phyloP scores from a whole-genome alignment of 1,284 basidiomycete genomes.

The Cryptococcus sp. region DNA sequence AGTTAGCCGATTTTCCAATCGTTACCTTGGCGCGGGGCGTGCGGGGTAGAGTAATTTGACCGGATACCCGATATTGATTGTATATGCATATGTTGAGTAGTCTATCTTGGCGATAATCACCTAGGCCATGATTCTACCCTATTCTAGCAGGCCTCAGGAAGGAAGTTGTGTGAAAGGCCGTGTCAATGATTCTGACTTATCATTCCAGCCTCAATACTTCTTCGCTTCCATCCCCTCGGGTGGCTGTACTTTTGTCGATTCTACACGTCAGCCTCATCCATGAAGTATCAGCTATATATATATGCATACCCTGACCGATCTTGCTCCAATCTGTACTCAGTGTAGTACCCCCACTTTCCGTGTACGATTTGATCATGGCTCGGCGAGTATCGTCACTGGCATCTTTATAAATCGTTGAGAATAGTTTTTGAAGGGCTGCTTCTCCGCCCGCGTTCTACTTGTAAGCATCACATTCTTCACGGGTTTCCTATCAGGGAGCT shows the following conservation, averaged over 20 bases:
- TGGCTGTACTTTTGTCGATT: constrained; percentile 59
- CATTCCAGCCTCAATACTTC: constrained; percentile 49
- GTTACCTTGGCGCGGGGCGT: too few species aligned
- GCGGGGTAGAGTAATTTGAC: too few species aligned
- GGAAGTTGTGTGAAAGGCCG: too few species aligned
- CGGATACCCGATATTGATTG: too few species aligned
- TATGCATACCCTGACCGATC: constrained; percentile 57
- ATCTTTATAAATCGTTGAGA: constrained; percentile 64
- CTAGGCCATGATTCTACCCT: too few species aligned
- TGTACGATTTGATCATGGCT: constrained; percentile 95
- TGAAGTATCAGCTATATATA: neutral
- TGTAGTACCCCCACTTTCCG: constrained; percentile 84
- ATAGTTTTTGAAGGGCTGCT: constrained; percentile 44
- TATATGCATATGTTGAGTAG: too few species aligned
- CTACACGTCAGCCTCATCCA: constrained; percentile 13
- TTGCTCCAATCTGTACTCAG: constrained; percentile 92
- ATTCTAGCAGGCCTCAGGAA: too few species aligned
- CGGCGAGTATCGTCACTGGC: constrained; percentile 81
- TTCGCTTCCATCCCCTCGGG: constrained; percentile 77
- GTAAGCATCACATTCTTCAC: neutral
- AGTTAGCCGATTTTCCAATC: too few species aligned
- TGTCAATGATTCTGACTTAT: too few species aligned
- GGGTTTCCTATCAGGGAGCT: too few species aligned
- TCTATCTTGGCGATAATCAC: too few species aligned
- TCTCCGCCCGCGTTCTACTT: constrained; percentile 41